These are phyloP conservation scores for Rosa multiflora DNA, from an alignment of 306 rosid species.

Conservation along the genomic window DNA sequence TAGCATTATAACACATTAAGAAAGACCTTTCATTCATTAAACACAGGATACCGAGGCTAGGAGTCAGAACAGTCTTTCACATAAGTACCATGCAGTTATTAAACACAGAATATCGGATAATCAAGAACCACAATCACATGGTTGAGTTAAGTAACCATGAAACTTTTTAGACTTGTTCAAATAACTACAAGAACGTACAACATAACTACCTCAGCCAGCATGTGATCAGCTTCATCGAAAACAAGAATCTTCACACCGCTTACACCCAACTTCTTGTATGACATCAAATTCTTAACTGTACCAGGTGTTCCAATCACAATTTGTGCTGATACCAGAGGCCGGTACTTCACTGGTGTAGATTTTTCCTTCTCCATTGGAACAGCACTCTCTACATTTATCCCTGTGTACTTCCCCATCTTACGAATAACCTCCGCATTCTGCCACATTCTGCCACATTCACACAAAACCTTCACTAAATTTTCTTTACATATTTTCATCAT, in stretches of 20 bases:
- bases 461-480: background rate
- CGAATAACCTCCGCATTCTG: constrained; percentile 57
- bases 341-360: constrained; percentile 23
- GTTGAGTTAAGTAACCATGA: too few relatives aligned
- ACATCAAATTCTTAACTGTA: constrained; percentile 50
- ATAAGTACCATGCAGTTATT: too few relatives aligned
- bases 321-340: constrained; percentile 50
- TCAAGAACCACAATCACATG: background rate
- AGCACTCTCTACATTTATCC: constrained; percentile 58
- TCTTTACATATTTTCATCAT: background rate
- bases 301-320: constrained; percentile 75
- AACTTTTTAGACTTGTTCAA: background rate
- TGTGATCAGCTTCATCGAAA: constrained; percentile 80
- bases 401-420: constrained; percentile 64
- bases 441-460: constrained; percentile 29
- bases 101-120: background rate
- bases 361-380: constrained; percentile 46
- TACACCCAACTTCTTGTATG: constrained; percentile 44
- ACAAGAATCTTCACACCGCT: constrained; percentile 57
- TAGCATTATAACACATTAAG: background rate
- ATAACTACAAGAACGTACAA: background rate
- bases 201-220: constrained; percentile 47
- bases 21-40: background rate
- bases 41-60: background rate
- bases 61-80: too few relatives aligned